phyloP scores from a whole-genome alignment of 2,329 filamentous ascomycete genomes.

The Hyphodiscus sp. region DNA sequence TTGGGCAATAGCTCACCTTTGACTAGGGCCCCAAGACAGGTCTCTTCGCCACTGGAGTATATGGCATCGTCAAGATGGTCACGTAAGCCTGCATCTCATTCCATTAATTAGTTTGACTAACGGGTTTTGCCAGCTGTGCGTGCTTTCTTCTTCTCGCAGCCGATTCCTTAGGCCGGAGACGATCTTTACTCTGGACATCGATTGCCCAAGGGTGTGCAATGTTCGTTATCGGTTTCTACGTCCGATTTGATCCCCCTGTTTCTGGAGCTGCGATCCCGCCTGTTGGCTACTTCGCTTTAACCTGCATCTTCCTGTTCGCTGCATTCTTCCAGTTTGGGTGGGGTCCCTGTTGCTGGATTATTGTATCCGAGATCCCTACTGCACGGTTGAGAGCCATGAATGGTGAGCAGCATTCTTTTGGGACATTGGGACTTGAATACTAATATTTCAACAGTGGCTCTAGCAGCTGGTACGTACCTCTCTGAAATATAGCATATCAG shows the following conservation, averaged over 20 bases:
- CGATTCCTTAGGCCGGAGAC: constrained; percentile 57
- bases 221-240: constrained; percentile 67
- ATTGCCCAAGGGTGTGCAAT: constrained; percentile 55
- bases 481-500: not conserved
- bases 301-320: constrained; percentile 68
- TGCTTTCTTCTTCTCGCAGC: constrained; percentile 61
- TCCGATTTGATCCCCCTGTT: constrained; percentile 53
- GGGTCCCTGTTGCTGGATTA: constrained; percentile 66
- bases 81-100: constrained; percentile 26
- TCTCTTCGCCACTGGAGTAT: constrained; percentile 68
- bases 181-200: constrained; percentile 56
- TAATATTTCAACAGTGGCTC: constrained; percentile 42
- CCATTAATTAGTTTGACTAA: not conserved
- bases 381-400: constrained; percentile 60
- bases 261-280: constrained; percentile 48
- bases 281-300: constrained; percentile 63
- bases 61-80: constrained; percentile 64
- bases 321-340: constrained; percentile 64
- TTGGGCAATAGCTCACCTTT: not conserved
- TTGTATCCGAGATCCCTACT: constrained; percentile 64
- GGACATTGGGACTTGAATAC: not conserved
- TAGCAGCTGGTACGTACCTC: constrained; percentile 41
- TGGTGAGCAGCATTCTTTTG: not conserved
- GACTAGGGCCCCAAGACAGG: constrained; percentile 43
- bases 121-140: constrained; percentile 36